Evolutionary conservation across 2,329 filamentous ascomycete species (phyloP), one percentile per base, ranked within the genome.

Genomic region (Penicillium hesseltinei): DNA sequence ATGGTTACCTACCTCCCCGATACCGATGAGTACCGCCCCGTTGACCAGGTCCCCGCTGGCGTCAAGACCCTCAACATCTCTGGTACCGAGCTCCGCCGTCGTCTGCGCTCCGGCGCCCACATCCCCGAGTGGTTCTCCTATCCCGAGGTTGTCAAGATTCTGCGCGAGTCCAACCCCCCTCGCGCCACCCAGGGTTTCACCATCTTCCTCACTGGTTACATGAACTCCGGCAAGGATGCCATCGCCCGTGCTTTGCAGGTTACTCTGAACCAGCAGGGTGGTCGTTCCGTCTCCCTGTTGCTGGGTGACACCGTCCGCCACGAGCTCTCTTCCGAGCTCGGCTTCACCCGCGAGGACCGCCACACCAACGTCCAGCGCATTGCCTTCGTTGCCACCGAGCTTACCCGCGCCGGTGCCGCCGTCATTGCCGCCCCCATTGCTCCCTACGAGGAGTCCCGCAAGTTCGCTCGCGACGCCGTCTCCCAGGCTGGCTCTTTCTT

Each of bases 111-210:
- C 60, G 94, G 94, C 68, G 90, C 90, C 69, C 91, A 96, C 68
- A 99, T 99, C 69, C 94, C 94, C 67, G 92, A 95, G 78, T 99
- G 94, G 94, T 99, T 99, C 85, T 97, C 94, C 33, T 99, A 99
- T 83, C 93, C 94, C 62, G 94, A 99, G 81, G 94, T 99, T 68
- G 94, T 99, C 79, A 88, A 87, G 77, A 94, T 97, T 49, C 88
- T 99, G 61, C 88, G 94, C 71, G 92, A 99, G 81, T 96, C 93
- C 67, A 94, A 97, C 82, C 94, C 93, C 49, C 87, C 95, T 51
- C 90, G 94, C 66, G 88, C 86, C 69, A 85, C 88, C 72, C 95
- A 99, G 82, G 94, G 94, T 63, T 99, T 99, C 85, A 97, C 94
- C 62, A 85, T 99, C 78, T 97, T 99, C 87, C 84, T 99, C 65